Evolutionary conservation across 257 asterid genomes (phyloP), one percentile per base, ranked within the genome.

Genomic region (Perilla frutescens): DNA sequence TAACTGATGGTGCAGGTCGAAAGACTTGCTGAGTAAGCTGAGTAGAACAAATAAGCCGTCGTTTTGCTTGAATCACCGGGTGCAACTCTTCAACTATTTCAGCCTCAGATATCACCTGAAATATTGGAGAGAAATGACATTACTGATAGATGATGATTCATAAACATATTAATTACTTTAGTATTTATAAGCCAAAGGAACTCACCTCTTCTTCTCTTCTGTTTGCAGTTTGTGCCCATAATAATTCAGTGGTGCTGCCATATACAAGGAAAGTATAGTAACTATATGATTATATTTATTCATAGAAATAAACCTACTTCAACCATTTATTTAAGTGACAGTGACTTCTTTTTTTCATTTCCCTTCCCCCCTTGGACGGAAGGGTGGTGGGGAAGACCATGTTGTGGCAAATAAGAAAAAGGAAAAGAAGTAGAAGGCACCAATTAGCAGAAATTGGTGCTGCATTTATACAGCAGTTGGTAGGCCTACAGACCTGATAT

Each of bases 11-110:
- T 62, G 86, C 74, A 59, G 92, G 90, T 62, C 63, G 84, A 77
- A 89, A 77, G 71, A 89, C 62, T 82, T 80, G 89, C 77, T 87
- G 92, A 87, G 79, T 80, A 54, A 87, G 86, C 74, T 84, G 84
- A 50, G 92, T 85, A 49, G 89, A 66, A 59, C 71, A 68, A 59
- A 61, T 70, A 54, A 89, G 92, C 74, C 96, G 84, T 79, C 83
- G 85, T 84, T 87, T 89, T 67, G 92, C 86, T 72, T 70, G 85
- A 82, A 77, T 54, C 5, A 29, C 39, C 11, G 83, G 85, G 67
- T 39, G 54, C 43, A 67, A 43, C 64, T 79, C 86, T 78, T 80
- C 84, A 55, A 72, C 63, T 36, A 53, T 49, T 67, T 74, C 84
- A 43, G 83, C 75, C 72, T 80, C 85, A 55, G 78, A 70, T 60